Percentiles rank a stretch among this genome's conserved stretches.
Evolutionary conservation across 2,329 filamentous ascomycete genomes (phyloP).

Genomic region (Colletotrichum camelliae): DNA sequence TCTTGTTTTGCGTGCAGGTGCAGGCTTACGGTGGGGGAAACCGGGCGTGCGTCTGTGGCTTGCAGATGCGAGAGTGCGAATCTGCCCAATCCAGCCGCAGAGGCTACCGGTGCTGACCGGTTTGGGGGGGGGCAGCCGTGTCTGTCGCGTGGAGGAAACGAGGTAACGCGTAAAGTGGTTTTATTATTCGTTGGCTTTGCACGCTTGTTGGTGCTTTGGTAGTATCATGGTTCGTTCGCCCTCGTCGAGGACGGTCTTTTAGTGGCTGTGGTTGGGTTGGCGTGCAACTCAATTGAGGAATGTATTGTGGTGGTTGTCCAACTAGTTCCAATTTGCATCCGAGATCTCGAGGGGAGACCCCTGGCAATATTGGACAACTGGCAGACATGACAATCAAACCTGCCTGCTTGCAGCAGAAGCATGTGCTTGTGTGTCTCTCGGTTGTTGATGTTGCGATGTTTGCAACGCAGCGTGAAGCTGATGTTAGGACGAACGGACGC

Average conservation of each 20-base stretch:
- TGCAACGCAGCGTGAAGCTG: background rate
- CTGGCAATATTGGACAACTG: conserved; percentile 21
- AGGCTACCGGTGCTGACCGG: background rate
- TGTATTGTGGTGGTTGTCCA: background rate
- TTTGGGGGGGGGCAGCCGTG: background rate
- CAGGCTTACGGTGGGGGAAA: conserved; percentile 14
- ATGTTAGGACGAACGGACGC: background rate
- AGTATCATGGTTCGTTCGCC: background rate
- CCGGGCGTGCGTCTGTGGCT: conserved; percentile 15
- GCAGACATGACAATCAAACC: conserved; percentile 20
- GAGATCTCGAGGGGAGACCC: conserved; percentile 20
- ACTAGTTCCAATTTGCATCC: conserved; percentile 13
- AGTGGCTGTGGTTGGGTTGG: background rate
- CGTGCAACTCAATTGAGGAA: conserved; percentile 11
- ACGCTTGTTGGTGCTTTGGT: background rate
- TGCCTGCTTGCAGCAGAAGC: conserved; percentile 9
- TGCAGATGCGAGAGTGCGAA: conserved; percentile 22
- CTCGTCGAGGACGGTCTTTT: background rate
- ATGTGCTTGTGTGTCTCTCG: conserved; percentile 14
- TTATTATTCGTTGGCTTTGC: background rate
- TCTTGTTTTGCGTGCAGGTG: conserved; percentile 19
- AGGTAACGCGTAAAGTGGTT: conserved; percentile 21
- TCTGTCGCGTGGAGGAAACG: conserved; percentile 10
- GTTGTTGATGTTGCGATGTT: background rate
- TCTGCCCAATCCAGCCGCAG: background rate